Evolutionary conservation across 2,329 filamentous ascomycete genomes (phyloP).

Genomic region (Penicillium psychrosexuale): DNA sequence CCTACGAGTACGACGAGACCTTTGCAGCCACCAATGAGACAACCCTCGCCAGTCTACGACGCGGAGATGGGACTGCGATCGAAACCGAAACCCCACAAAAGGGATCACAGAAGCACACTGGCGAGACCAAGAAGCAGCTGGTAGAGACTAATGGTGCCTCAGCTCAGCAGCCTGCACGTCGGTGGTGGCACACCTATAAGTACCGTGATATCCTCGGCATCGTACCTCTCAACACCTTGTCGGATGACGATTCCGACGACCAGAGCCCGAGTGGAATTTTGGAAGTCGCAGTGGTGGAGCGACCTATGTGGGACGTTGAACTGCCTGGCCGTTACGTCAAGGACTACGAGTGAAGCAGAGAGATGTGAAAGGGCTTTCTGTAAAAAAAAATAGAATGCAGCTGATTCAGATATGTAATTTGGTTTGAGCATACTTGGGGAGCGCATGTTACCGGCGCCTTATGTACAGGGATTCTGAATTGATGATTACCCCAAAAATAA

Average conservation of each 20-base stretch:
- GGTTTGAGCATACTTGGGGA: slow-evolving; percentile 20
- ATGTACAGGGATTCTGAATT: slow-evolving; percentile 20
- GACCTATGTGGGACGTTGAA: slow-evolving; percentile 79
- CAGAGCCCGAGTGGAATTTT: slow-evolving; percentile 26
- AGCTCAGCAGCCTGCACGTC: slow-evolving; percentile 28
- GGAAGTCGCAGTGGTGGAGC: slow-evolving; percentile 85
- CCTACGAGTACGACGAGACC: slow-evolving; percentile 33
- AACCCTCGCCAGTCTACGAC: slow-evolving; percentile 32
- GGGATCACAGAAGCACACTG: slow-evolving; percentile 13
- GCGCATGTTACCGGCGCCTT: slow-evolving; percentile 19
- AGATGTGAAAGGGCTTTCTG: slow-evolving; percentile 2
- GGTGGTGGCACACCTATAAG: slow-evolving; percentile 79
- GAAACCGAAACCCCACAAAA: slow-evolving; percentile 25
- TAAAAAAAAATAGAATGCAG: slow-evolving; percentile 7
- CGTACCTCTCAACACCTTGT: slow-evolving; percentile 49
- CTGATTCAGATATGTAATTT: slow-evolving; percentile 10
- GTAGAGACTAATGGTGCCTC: slow-evolving; percentile 25
- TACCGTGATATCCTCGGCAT: slow-evolving; percentile 89
- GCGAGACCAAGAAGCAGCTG: slow-evolving; percentile 27
- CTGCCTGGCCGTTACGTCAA: slow-evolving; percentile 68
- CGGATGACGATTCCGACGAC: slow-evolving; percentile 37
- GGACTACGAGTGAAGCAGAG: slow-evolving; percentile 46
- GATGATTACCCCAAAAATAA: background rate
- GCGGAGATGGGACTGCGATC: slow-evolving; percentile 19
- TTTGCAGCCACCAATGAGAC: slow-evolving; percentile 31